Base-by-base conservation (phyloP, 345 rosid genomes). In the Salix brachista region DNA sequence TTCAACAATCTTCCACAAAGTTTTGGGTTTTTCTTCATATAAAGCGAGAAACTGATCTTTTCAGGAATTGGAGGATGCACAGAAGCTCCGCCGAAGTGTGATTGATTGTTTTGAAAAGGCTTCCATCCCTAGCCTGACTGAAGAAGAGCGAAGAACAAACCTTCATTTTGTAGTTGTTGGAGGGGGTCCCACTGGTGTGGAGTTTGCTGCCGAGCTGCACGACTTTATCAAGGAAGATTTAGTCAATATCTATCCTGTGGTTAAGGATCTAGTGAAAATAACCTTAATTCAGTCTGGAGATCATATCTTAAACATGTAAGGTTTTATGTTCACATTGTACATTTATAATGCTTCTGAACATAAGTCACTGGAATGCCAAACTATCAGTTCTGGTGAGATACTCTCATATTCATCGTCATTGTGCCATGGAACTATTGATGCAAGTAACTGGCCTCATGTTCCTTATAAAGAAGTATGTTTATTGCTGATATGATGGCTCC, bases 111-210 rank as follows among this genome's bases (percentile, higher is more conserved):
- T 96, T 76, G 99, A 96, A 80, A 94, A 84, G 85, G 91, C 99
- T 17, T 79, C 87, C 50, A 95, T 96, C 74, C 99, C 99, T 30
- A 86, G 88, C 67, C 87, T 91, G 66, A 94, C 86, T 39, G 97
- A 92, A 84, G 98, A 91, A 74, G 92, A 94, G 80, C 83, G 89
- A 73, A 87, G 87, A 80, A 88, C 67, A 30, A 89, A 86, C 83
- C 99, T 96, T 77, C 98, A 92, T 84, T 96, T 96, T 76, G 95
- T 96, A 65, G 86, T 96, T 65, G 98, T 96, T 39, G 98, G 99
- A 61, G 99, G 99, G 6, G 98, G 99, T 70, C 99, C 99, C 9
- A 96, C 99, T 70, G 99, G 99, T 70, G 97, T 96, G 41, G 99
- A 94, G 88, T 96, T 96, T 90, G 97, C 97, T 61, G 99, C 98